These are phyloP conservation scores for Boletus bicolor DNA, from an alignment of 768 basidiomycete species.

Conservation along the genomic window DNA sequence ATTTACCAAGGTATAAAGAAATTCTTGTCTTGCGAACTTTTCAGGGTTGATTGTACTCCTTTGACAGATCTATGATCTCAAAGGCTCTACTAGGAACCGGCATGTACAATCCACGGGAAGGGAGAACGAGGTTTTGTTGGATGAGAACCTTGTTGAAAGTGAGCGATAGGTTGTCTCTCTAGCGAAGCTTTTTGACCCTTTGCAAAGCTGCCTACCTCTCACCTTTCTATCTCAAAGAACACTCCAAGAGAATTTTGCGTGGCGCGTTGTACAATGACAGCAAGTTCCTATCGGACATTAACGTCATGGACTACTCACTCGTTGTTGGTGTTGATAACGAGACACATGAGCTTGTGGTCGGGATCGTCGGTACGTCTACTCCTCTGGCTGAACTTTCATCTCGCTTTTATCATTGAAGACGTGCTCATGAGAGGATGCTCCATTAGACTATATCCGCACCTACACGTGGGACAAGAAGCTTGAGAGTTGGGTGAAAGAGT, in stretches of 20 bases:
- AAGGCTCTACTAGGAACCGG: conserved; percentile 92
- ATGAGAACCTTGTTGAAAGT: conserved; percentile 96
- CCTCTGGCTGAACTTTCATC: neutral
- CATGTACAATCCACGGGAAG: conserved; percentile 88
- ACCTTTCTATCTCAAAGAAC: conserved; percentile 95
- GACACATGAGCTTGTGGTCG: conserved; percentile 89
- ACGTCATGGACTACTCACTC: conserved; percentile 97
- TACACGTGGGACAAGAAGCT: conserved; percentile 99
- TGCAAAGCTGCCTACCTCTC: conserved; percentile 71
- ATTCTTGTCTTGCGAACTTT: neutral
- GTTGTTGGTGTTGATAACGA: conserved; percentile 92
- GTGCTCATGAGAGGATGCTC: conserved; percentile 5
- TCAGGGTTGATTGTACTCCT: neutral
- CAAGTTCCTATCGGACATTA: conserved; percentile 89
- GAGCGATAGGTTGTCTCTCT: conserved; percentile 20
- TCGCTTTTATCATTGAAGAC: neutral
- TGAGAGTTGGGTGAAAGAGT: conserved; percentile 98
- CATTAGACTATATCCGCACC: conserved; percentile 85
- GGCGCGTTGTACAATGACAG: conserved; percentile 93
- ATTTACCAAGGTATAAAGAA: conserved; percentile 70
- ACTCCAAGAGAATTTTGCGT: conserved; percentile 88
- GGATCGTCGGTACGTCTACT: conserved; percentile 81
- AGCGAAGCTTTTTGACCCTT: conserved; percentile 7
- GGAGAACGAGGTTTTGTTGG: conserved; percentile 90
- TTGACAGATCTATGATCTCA: conserved; percentile 88